phyloP scores from a whole-genome alignment of 345 rosid species.

The Gynandropsis gynandra region DNA sequence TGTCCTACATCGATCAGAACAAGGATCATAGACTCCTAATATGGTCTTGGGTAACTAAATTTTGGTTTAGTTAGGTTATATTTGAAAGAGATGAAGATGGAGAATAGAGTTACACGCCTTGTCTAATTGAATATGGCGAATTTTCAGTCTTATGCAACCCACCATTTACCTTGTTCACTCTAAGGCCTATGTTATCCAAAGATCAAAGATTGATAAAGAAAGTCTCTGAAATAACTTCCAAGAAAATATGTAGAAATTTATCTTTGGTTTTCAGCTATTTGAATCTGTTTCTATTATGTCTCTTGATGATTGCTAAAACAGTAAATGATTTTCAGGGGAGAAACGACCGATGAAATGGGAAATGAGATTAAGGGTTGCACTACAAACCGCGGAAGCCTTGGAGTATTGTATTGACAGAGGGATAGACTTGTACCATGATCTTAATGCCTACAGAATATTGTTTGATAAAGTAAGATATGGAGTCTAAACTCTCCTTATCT shows the following conservation, averaged over 20 bases:
- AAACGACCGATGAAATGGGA: constrained; percentile 97
- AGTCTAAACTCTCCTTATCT: not conserved
- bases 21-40: too few relatives aligned
- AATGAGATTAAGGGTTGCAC: constrained; percentile 89
- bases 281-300: not conserved
- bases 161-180: too few relatives aligned
- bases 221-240: too few relatives aligned
- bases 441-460: constrained; percentile 83
- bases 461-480: constrained; percentile 59
- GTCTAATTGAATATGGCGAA: too few relatives aligned
- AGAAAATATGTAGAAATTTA: not conserved
- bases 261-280: not conserved
- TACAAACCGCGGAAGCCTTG: constrained; percentile 70
- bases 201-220: too few relatives aligned
- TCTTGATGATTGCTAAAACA: not conserved
- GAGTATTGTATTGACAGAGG: constrained; percentile 82
- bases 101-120: too few relatives aligned
- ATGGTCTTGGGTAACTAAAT: too few relatives aligned
- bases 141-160: too few relatives aligned
- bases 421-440: constrained; percentile 84
- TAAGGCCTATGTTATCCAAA: too few relatives aligned
- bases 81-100: too few relatives aligned
- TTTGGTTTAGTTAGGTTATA: too few relatives aligned
- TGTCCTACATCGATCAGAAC: too few relatives aligned
- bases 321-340: constrained; percentile 55